phyloP scores from a whole-genome alignment of 202 grass and related monocot species.

The Panicum hallii region DNA sequence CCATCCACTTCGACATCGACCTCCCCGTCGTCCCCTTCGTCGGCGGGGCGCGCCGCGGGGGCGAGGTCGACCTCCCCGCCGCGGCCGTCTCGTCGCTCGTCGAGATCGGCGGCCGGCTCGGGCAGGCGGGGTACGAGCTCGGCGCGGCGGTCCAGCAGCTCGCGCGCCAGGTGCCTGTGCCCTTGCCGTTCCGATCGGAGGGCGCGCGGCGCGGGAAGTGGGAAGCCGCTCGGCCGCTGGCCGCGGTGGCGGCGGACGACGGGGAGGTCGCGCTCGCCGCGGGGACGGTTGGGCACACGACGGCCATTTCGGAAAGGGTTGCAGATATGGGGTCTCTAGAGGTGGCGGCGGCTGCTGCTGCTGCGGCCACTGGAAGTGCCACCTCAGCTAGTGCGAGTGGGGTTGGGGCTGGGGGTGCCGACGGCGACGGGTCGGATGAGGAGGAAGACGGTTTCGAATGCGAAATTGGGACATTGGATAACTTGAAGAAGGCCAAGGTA shows the following conservation, averaged over 20 bases:
- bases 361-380: conserved; percentile 61
- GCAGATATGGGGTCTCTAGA: conserved; percentile 53
- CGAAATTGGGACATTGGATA: conserved; percentile 57
- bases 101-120: conserved; percentile 75
- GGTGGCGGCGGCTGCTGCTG: conserved; percentile 42
- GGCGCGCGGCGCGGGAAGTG: conserved; percentile 41
- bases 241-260: conserved; percentile 33
- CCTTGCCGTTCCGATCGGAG: conserved; percentile 57
- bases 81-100: conserved; percentile 68
- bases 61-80: conserved; percentile 39
- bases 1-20: conserved; percentile 57
- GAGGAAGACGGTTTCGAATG: conserved; percentile 59
- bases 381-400: conserved; percentile 8
- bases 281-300: conserved; percentile 41
- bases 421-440: conserved; percentile 56
- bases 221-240: conserved; percentile 46
- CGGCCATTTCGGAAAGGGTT: conserved; percentile 49
- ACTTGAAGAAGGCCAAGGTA: conserved; percentile 64
- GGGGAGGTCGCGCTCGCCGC: conserved; percentile 37
- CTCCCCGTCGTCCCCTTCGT: conserved; percentile 53
- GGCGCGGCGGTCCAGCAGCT: conserved; percentile 74
- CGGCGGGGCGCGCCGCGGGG: background rate
- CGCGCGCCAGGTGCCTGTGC: conserved; percentile 58
- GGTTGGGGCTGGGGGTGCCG: background rate
- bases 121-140: conserved; percentile 76